Base-by-base conservation (phyloP, 2,329 filamentous ascomycete genomes). In the Neofusicoccum ribis region DNA sequence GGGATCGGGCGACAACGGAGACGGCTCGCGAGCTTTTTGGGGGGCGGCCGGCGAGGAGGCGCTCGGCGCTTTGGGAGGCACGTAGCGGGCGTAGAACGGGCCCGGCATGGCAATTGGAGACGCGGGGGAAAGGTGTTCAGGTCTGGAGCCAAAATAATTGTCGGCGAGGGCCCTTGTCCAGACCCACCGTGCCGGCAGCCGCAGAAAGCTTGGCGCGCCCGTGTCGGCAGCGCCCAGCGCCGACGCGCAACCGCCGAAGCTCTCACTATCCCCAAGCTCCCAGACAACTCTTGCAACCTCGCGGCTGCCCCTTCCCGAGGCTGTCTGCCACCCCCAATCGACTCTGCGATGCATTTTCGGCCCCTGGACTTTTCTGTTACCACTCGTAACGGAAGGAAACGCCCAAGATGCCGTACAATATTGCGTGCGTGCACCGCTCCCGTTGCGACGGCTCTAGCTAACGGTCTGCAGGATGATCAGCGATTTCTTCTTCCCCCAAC, bases 401-500 rank as follows among this genome's bases (percentile, higher is more conserved):
- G 36, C 3, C 47, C 72, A 73, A 71, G 27, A 90, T 90, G 88
- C 83, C 87, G 63, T 90, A 90, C 82, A 89, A 89, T 72, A 90
- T 90, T 75, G 88, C 88, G 86, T 88, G 78, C 72, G 85, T 77
- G 59, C 20, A 67, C 51, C 27, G 60, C 34, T 27, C 47, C 47
- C 11, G 15, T n/a, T 50, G 17, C 39, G 37, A 23, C 34, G 15
- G 23, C 36, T 60, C 67, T 60, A 64, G 56, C 69, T 76, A 64
- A 77, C 71, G 66, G 9, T n/a, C 12, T 31, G 12, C 65, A 88
- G 86, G 66, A 99, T 99, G 95, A 91, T 97, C 78, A 93, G 94
- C 86, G 95, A 99, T 84, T 97, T 96, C 85, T 99, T 99, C 88
- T 99, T 96, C 76, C 95, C 95, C 14, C 94, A 98, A 74, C 94